Percentiles rank a stretch among this genome's conserved stretches.
Conservation (phyloP, 306 rosid genomes). For the Ammopiptanthus mongolicus region DNA sequence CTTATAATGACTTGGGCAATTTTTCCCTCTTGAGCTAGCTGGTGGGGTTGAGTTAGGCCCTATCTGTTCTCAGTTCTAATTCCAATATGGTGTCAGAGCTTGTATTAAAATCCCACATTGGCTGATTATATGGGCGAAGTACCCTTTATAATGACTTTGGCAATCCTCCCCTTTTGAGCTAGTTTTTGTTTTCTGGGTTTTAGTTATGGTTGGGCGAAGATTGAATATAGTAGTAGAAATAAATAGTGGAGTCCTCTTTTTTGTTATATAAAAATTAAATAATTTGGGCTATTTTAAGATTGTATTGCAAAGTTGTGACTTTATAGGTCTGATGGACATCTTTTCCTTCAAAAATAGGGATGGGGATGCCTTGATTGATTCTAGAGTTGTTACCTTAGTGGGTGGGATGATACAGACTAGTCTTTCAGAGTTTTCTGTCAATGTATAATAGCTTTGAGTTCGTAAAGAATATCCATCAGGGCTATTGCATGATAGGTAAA, state of each 20-base stretch:
- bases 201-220: background rate
- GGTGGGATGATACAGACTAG: background rate
- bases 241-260: background rate
- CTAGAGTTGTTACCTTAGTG: background rate
- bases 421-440: background rate
- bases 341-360: background rate
- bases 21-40: no score
- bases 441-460: background rate
- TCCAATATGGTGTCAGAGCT: no score
- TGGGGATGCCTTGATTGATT: background rate
- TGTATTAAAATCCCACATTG: no score
- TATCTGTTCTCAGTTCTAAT: no score
- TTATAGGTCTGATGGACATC: background rate
- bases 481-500: slow-evolving; percentile 1
- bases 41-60: no score
- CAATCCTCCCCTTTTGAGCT: no score
- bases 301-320: background rate
- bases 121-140: no score
- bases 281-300: background rate
- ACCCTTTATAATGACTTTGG: no score
- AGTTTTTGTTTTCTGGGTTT: background rate
- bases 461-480: background rate
- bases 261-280: background rate
- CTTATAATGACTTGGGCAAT: no score
- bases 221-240: background rate